Evolutionary conservation across 495 filamentous ascomycete genomes (phyloP).

Genomic region (Aspergillus egyptiacus): DNA sequence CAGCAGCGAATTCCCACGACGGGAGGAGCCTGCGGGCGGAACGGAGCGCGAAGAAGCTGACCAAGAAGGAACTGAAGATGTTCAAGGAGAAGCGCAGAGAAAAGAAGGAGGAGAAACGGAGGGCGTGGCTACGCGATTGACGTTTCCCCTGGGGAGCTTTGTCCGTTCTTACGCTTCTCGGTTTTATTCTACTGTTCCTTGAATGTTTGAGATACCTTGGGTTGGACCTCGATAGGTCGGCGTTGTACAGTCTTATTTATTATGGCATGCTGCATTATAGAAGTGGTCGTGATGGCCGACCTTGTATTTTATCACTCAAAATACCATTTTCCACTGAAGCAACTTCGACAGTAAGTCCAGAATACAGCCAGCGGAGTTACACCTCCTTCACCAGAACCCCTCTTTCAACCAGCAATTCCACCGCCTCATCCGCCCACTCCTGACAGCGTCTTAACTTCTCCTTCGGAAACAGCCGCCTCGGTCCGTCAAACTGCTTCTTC

Average conservation of each 20-base stretch:
- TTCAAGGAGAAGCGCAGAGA: slow-evolving; percentile 70
- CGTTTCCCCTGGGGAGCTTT: not conserved
- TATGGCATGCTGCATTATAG: slow-evolving; percentile 3
- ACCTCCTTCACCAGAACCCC: not conserved
- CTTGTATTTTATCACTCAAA: slow-evolving; percentile 2
- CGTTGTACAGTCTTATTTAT: slow-evolving; percentile 11
- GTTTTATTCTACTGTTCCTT: not conserved
- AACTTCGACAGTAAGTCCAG: no score
- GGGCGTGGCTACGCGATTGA: slow-evolving; percentile 87
- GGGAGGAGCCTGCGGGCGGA: slow-evolving; percentile 90
- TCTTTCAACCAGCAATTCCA: slow-evolving; percentile 8
- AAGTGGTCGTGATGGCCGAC: not conserved
- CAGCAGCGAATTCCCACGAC: slow-evolving; percentile 88
- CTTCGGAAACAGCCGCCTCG: slow-evolving; percentile 15
- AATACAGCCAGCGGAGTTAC: no score
- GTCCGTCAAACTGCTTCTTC: slow-evolving; percentile 22
- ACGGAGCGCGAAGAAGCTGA: slow-evolving; percentile 79
- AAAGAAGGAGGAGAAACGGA: slow-evolving; percentile 89
- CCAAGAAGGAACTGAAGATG: slow-evolving; percentile 72
- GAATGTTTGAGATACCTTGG: slow-evolving; percentile 8
- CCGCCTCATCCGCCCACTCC: slow-evolving; percentile 17
- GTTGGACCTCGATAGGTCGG: slow-evolving; percentile 9
- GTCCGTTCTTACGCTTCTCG: not conserved
- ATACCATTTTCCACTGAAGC: not conserved
- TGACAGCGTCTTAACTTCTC: slow-evolving; percentile 19